phyloP scores from a whole-genome alignment of 1,284 basidiomycete species.

The Microbotryum intermedium region DNA sequence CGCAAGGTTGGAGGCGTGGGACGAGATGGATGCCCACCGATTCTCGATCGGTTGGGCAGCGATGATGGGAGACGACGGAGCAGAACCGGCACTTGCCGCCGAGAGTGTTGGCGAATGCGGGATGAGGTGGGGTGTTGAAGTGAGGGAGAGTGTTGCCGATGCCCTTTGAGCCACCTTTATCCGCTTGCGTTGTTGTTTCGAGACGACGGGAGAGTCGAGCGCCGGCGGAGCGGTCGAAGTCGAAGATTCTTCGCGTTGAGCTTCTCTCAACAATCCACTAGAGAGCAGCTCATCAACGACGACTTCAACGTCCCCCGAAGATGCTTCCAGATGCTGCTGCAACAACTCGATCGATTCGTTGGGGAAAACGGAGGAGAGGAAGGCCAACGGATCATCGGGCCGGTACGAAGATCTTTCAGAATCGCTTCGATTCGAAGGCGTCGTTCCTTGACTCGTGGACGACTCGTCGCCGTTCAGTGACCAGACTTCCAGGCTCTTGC shows the following conservation, averaged over 20 bases:
- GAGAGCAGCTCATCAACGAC: conserved; percentile 20
- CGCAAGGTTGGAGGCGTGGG: conserved; percentile 16
- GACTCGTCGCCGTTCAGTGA: conserved; percentile 2
- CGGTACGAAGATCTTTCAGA: conserved; percentile 1
- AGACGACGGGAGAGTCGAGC: background rate
- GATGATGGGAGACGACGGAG: background rate
- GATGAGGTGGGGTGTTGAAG: background rate
- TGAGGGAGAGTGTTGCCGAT: conserved; percentile 12
- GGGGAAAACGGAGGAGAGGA: conserved; percentile 25
- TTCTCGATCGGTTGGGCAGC: background rate
- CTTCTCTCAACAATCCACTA: conserved; percentile 4
- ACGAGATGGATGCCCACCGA: conserved; percentile 21
- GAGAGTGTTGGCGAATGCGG: too few species aligned
- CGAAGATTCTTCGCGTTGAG: conserved; percentile 18
- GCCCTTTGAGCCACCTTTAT: conserved; percentile 16
- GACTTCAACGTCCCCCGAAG: background rate
- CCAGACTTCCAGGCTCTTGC: background rate
- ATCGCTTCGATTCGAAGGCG: background rate
- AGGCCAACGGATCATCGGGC: conserved; percentile 24
- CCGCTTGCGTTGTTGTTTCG: conserved; percentile 7
- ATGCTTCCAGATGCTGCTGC: conserved; percentile 8
- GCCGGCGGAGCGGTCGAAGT: conserved; percentile 6
- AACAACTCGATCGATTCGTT: conserved; percentile 11
- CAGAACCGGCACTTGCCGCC: background rate
- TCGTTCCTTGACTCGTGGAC: background rate